phyloP scores from a whole-genome alignment of 176 grass and related monocot species.

The Oryza coarctata region DNA sequence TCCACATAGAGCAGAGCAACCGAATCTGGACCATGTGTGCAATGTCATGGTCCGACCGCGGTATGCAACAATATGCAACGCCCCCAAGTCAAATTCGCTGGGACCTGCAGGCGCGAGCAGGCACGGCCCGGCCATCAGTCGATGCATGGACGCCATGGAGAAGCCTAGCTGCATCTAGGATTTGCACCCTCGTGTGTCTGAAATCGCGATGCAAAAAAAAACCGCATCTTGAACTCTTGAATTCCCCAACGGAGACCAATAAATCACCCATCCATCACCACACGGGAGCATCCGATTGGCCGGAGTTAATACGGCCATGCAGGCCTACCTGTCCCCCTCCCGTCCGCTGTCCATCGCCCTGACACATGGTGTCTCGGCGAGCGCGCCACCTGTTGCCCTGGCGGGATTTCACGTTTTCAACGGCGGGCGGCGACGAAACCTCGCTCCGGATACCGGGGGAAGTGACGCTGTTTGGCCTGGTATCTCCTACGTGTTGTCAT shows the following conservation, averaged over 20 bases:
- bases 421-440: background rate
- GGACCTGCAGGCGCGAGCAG: background rate
- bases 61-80: background rate
- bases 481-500: slow-evolving; percentile 6
- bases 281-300: background rate
- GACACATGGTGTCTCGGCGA: background rate
- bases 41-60: background rate
- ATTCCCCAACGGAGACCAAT: background rate
- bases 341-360: background rate
- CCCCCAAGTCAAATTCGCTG: background rate
- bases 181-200: background rate
- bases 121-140: no score
- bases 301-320: background rate
- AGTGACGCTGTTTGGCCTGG: background rate
- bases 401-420: background rate
- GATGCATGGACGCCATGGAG: background rate
- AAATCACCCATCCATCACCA: background rate
- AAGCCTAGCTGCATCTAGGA: background rate
- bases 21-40: background rate
- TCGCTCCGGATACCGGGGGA: background rate
- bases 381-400: slow-evolving; percentile 19
- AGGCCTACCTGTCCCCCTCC: background rate
- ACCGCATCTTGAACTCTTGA: no score
- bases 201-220: background rate
- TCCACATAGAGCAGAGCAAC: background rate